A percentile compares a stretch with the other conserved stretches of the same genome.
These are phyloP conservation scores for Lichtheimia hyalospora DNA, from an alignment of 371 early-diverging fungal species.

Conservation along the genomic window DNA sequence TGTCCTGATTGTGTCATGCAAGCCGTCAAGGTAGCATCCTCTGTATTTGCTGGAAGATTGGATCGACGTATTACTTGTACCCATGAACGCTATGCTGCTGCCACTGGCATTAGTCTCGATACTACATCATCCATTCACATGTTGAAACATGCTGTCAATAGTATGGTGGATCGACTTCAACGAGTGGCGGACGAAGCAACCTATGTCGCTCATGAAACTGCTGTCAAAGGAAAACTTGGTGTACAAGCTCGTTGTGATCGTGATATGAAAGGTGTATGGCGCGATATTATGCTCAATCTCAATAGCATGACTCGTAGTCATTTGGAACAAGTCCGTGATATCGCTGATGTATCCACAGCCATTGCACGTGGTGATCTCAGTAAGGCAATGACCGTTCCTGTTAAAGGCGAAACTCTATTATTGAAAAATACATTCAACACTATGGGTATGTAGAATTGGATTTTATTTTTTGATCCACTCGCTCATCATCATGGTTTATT, in stretches of 20 bases:
- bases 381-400: slow-evolving; percentile 57
- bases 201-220: slow-evolving; percentile 62
- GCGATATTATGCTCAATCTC: not conserved
- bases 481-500: not conserved
- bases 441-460: slow-evolving; percentile 59
- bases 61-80: slow-evolving; percentile 44
- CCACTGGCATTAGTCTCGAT: slow-evolving; percentile 16
- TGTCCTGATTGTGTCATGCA: slow-evolving; percentile 48
- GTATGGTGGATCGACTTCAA: slow-evolving; percentile 63
- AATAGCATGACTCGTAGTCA: slow-evolving; percentile 6
- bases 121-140: slow-evolving; percentile 38
- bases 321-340: slow-evolving; percentile 50
- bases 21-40: slow-evolving; percentile 49
- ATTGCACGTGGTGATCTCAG: slow-evolving; percentile 70
- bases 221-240: slow-evolving; percentile 28
- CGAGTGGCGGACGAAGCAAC: slow-evolving; percentile 57
- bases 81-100: slow-evolving; percentile 32
- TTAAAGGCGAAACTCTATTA: slow-evolving; percentile 66
- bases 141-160: slow-evolving; percentile 60
- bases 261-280: slow-evolving; percentile 1
- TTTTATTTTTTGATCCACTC: not conserved
- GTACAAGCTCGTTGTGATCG: not conserved
- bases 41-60: slow-evolving; percentile 51
- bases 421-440: slow-evolving; percentile 73
- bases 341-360: slow-evolving; percentile 63